Base-by-base conservation (phyloP, 2,329 filamentous ascomycete species). In the Colletotrichum godetiae region DNA sequence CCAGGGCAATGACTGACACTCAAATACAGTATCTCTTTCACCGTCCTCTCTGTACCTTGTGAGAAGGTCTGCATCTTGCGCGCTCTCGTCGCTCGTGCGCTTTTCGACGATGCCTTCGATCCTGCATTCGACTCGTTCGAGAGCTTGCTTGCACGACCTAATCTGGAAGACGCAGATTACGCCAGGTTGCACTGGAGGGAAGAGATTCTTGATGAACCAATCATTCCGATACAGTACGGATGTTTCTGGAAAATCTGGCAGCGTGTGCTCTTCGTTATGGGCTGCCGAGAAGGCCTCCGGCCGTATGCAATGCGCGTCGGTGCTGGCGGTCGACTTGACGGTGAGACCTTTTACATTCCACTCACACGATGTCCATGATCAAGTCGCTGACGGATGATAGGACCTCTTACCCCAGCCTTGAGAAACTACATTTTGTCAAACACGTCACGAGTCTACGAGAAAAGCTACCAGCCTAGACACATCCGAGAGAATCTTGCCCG, bases 401-500 rank as follows among this genome's bases (percentile, higher is more conserved):
- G 49, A 55, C 49, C 61, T 3, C 49, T 64, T 53, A 55, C 61
- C 15, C 49, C n/a, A 24, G 61, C 61, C 12, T 19, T 56, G 15
- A n/a, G 42, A 64, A 64, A 52, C 12, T 64, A 64, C 19, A 55
- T 64, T 13, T 19, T 33, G 8, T 64, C 31, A 24, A 64, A 64
- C 27, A 64, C 59, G 37, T 52, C 61, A 13, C 6, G 8, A 15
- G 61, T 64, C 6, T 52, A 52, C 46, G 22, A 52, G 42, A 64
- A 64, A 53, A 55, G 61, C 61, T 64, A 64, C 46, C 49, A 64
- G 46, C 61, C 27, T 33, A 55, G 61, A 64, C 49, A 64, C 19
- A 52, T 64, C 19, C n/a, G 61, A 52, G 61, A 64, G 46, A 52
- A 64, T 64, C 46, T 64, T 52, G 49, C 42, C 24, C 8, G 42